phyloP scores from a whole-genome alignment of 257 asterid species.

The Thymus mandschuricus region DNA sequence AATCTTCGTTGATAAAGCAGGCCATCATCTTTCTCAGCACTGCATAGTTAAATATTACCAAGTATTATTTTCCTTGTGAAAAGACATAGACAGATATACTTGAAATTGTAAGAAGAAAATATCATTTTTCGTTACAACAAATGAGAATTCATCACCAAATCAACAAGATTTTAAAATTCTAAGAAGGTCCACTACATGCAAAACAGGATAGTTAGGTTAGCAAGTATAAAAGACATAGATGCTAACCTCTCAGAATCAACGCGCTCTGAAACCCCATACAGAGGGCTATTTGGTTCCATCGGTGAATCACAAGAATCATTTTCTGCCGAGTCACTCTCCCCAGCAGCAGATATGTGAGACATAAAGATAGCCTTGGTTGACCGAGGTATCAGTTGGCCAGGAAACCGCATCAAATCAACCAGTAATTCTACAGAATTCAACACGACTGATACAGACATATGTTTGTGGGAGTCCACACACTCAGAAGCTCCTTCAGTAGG shows the following conservation, averaged over 20 bases:
- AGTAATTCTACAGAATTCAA: slow-evolving; percentile 77
- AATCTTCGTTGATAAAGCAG: slow-evolving; percentile 67
- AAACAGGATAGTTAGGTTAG: slow-evolving; percentile 3
- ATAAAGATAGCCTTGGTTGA: slow-evolving; percentile 80
- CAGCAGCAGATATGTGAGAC: slow-evolving; percentile 93
- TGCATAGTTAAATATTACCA: slow-evolving; percentile 32
- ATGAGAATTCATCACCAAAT: slow-evolving; percentile 8
- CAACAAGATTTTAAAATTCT: slow-evolving; percentile 18
- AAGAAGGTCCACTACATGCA: slow-evolving; percentile 1
- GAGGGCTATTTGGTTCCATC: slow-evolving; percentile 97
- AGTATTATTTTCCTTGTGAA: background rate
- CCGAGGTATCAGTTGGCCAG: slow-evolving; percentile 89
- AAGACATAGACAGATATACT: slow-evolving; percentile 3
- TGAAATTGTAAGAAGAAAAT: slow-evolving; percentile 19
- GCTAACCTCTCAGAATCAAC: slow-evolving; percentile 79
- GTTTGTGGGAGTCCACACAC: slow-evolving; percentile 86
- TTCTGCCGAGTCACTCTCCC: slow-evolving; percentile 99
- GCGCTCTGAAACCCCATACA: slow-evolving; percentile 80
- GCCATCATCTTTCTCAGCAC: slow-evolving; percentile 86
- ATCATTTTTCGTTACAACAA: slow-evolving; percentile 9
- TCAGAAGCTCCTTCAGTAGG: slow-evolving; percentile 86
- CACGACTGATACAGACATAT: slow-evolving; percentile 89
- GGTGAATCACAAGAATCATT: slow-evolving; percentile 99
- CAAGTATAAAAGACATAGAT: slow-evolving; percentile 7
- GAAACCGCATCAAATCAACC: slow-evolving; percentile 87